Conservation (phyloP, 1,139 yeast species). For the Saccharomyces hybrid region DNA sequence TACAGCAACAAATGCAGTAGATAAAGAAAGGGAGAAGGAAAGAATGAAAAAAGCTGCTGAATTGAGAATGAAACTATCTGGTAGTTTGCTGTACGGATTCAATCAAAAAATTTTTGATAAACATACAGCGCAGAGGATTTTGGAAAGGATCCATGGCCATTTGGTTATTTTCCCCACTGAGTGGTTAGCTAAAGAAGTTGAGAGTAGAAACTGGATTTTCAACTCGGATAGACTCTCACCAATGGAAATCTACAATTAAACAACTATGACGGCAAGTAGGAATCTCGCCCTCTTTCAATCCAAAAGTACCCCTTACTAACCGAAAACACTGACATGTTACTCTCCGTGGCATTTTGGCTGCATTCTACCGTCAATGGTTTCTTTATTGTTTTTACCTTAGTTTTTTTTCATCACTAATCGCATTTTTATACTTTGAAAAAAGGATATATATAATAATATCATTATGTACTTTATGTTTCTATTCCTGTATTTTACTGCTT, state of each 20-base stretch:
- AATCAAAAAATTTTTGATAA: conserved; percentile 57
- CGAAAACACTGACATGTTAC: not conserved
- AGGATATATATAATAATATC: not conserved
- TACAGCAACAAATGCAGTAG: conserved; percentile 4
- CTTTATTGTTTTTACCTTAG: not conserved
- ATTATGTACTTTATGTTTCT: not conserved
- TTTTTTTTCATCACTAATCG: not conserved
- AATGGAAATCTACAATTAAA: conserved; percentile 78
- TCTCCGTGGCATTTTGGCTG: not conserved
- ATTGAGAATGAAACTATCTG: conserved; percentile 26
- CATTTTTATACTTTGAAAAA: not conserved
- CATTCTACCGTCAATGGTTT: not conserved
- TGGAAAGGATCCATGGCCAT: conserved; percentile 78
- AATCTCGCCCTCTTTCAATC: too few relatives aligned
- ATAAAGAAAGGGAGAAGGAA: conserved; percentile 3
- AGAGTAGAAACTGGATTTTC: conserved; percentile 90
- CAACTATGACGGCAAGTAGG: not conserved
- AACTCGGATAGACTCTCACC: conserved; percentile 93
- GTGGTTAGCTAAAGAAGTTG: conserved; percentile 83
- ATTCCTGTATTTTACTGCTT: not conserved
- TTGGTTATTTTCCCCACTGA: conserved; percentile 83
- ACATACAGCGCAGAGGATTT: conserved; percentile 65
- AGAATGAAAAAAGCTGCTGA: conserved; percentile 14
- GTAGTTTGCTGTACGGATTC: conserved; percentile 27
- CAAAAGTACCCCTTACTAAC: not conserved